Conservation (phyloP, 1,139 yeast species). For the Eremothecium cymbalariae region DNA sequence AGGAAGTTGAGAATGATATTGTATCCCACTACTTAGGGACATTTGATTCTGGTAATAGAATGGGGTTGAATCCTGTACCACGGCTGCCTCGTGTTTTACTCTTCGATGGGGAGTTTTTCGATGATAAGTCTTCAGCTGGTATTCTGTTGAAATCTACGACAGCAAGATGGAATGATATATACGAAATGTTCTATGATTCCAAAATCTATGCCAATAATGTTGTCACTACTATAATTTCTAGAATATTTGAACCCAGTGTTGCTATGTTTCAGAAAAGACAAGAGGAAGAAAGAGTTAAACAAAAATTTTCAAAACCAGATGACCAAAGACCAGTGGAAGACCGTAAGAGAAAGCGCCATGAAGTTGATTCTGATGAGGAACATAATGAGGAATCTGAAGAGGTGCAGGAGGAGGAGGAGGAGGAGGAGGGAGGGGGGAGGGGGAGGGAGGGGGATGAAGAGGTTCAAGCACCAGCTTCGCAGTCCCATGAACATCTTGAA, state of each 20-base stretch:
- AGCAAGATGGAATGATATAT: constrained; percentile 64
- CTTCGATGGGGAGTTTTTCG: constrained; percentile 25
- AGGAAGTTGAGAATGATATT: constrained; percentile 30
- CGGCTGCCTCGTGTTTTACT: constrained; percentile 26
- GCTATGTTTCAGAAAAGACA: constrained; percentile 27
- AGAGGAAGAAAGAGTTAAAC: constrained; percentile 13
- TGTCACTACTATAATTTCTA: constrained; percentile 45
- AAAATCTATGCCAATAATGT: constrained; percentile 39
- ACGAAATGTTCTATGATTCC: constrained; percentile 42
- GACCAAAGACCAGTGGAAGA: constrained; percentile 27
- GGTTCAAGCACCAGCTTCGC: constrained; percentile 10
- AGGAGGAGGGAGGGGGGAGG: too few species aligned
- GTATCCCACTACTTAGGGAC: constrained; percentile 18
- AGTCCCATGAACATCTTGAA: constrained; percentile 21
- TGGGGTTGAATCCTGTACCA: constrained; percentile 12
- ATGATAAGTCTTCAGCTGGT: constrained; percentile 28
- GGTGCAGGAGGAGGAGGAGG: constrained; percentile 19
- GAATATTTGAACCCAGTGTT: constrained; percentile 43
- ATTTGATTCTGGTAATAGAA: constrained; percentile 11
- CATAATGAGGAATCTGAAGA: constrained; percentile 12
- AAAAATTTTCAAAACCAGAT: constrained; percentile 15
- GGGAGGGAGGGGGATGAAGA: constrained; percentile 14
- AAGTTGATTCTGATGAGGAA: constrained; percentile 26
- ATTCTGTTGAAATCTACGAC: constrained; percentile 46
- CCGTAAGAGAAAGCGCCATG: constrained; percentile 32